Percentiles rank a stretch among this genome's conserved stretches.
Evolutionary conservation across 2,329 filamentous ascomycete genomes (phyloP).

Genomic region (Calonectria hawksworthii): DNA sequence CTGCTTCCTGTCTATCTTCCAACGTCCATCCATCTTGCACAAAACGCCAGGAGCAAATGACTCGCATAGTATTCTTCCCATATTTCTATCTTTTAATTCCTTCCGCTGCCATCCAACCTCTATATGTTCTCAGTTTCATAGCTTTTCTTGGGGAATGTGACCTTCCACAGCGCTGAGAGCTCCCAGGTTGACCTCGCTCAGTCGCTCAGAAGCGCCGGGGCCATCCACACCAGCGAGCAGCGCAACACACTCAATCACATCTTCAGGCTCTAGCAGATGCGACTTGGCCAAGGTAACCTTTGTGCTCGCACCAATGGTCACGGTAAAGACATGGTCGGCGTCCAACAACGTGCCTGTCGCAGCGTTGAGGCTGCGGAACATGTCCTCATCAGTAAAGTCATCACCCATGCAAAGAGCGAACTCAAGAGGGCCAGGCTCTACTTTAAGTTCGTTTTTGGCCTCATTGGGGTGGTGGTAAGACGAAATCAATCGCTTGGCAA

Average conservation of each 20-base stretch:
- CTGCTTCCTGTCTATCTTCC: slow-evolving; percentile 38
- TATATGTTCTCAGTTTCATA: slow-evolving; percentile 32
- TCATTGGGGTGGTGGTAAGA: slow-evolving; percentile 73
- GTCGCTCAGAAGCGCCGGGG: slow-evolving; percentile 52
- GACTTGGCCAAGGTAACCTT: slow-evolving; percentile 93
- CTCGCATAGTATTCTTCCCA: slow-evolving; percentile 12
- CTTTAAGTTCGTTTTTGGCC: slow-evolving; percentile 59
- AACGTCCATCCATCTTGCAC: slow-evolving; percentile 34
- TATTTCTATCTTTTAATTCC: slow-evolving; percentile 17
- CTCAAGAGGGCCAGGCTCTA: slow-evolving; percentile 71
- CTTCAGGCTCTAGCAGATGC: slow-evolving; percentile 89
- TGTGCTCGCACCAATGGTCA: slow-evolving; percentile 91
- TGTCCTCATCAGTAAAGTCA: slow-evolving; percentile 98
- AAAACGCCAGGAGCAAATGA: slow-evolving; percentile 41
- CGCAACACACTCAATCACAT: slow-evolving; percentile 81
- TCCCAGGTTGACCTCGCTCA: slow-evolving; percentile 69
- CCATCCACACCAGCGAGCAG: slow-evolving; percentile 66
- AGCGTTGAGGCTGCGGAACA: slow-evolving; percentile 85
- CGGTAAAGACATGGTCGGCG: slow-evolving; percentile 82
- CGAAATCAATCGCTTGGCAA: slow-evolving; percentile 84
- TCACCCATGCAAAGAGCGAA: slow-evolving; percentile 95
- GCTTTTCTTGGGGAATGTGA: slow-evolving; percentile 57
- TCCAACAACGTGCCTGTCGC: slow-evolving; percentile 66
- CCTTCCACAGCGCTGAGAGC: slow-evolving; percentile 68
- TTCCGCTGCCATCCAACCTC: not conserved